Base-by-base conservation (phyloP, 1,139 yeast species). In the Trichomonascaceae sp. region DNA sequence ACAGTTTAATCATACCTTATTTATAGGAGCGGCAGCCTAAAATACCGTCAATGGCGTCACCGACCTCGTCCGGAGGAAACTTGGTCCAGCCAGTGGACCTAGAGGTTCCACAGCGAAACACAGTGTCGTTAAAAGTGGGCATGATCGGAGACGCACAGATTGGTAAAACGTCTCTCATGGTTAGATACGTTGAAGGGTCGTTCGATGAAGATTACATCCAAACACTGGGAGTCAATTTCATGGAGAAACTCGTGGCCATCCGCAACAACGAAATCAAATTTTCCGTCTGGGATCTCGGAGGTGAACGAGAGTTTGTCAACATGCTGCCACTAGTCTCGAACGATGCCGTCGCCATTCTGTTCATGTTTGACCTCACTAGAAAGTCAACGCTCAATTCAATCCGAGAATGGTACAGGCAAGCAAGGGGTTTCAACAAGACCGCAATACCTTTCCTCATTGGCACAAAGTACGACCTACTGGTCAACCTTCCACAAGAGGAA, bases 101-200 rank as follows among this genome's bases (percentile, higher is more conserved):
- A 37, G 37, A 43, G 27, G 44, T 44, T 14, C 51, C 49, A 17
- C 46, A 48, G 36, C 50, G 46, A 37, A 33, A 47, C 39, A 51
- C 56, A 42, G 89, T 85, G 27, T 84, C 92, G 8, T 67, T 89
- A 32, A 92, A 89, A 51, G 85, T 89, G 16, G 98, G 97, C 5
- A 71, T 89, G 36, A 76, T 89, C 35, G 99, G 99, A 6, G 98
- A 92, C 55, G 93, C 96, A 1, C 94, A 85, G 50, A 89, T 89
- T n/a, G 99, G 99, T 4, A 89, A 89, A 52, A 89, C 99, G 0
- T 84, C 97, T 6, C 60, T 89, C 37, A 89, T 89, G 98, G 95
- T 87, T 22, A 87, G 89, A 52, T 89, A 89, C 51, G 97, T 89
- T 15, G 96, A 89, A 52, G 93, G 93, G 34, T 74, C 84, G 29